phyloP scores from a whole-genome alignment of 257 asterid genomes.

The Rehmannia glutinosa region DNA sequence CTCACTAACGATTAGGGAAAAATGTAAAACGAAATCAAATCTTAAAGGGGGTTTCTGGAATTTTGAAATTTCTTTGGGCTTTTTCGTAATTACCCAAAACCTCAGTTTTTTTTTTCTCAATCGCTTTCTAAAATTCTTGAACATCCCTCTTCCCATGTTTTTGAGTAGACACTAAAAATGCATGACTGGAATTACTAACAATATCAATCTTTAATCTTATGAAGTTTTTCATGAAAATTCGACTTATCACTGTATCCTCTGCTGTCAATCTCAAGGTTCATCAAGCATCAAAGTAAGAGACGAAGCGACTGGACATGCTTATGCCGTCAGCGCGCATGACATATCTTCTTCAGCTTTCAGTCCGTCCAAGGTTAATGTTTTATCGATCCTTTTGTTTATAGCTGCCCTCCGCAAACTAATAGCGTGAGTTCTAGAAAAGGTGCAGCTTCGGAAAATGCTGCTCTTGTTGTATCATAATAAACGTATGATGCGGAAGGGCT shows the following conservation, averaged over 20 bases:
- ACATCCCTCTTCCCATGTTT: no score
- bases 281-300: constrained; percentile 73
- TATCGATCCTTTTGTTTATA: constrained; percentile 37
- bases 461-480: constrained; percentile 13
- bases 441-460: constrained; percentile 17
- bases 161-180: no score
- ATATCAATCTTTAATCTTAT: no score
- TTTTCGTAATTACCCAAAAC: no score
- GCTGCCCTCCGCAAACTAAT: constrained; percentile 30
- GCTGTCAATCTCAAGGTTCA: constrained; percentile 41
- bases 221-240: background rate
- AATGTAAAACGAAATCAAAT: no score
- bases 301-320: constrained; percentile 45
- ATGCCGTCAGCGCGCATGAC: constrained; percentile 48
- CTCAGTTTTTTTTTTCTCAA: no score
- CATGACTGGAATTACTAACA: no score
- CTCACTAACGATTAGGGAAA: no score
- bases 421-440: constrained; percentile 19
- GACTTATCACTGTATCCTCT: background rate
- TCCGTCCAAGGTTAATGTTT: constrained; percentile 21
- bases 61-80: no score
- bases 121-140: no score
- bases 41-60: no score
- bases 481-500: background rate
- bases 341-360: constrained; percentile 47